Base-by-base conservation (phyloP, 2,329 filamentous ascomycete genomes). In the Bimuria novae-zelandiae region DNA sequence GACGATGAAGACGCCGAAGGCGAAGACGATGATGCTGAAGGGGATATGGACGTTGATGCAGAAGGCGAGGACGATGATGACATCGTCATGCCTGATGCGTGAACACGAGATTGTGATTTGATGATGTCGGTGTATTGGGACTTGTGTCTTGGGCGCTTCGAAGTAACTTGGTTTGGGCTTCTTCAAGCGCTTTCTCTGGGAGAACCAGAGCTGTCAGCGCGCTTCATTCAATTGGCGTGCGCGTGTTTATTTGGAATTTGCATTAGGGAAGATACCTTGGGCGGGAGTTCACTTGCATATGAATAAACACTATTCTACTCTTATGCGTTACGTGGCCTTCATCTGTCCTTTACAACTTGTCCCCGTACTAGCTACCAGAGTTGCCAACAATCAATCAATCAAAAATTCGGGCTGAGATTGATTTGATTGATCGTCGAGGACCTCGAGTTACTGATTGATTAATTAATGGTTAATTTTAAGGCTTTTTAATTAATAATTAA, bases 51-150 rank as follows among this genome's bases (percentile, higher is more conserved):
- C 23, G 44, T 62, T n/a, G 63, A 67, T 46, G 65, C 63, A 5
- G 65, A 64, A 30, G 64, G 63, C 3, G 61, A 63, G 29, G 64
- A 67, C 4, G 64, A 67, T 25, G 67, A 70, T 45, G 67, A 70
- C 49, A 54, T 70, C n/a, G 11, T 65, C 14, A 70, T 70, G 66
- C 61, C 37, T 3, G 59, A 60, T 40, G 58, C 57, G 22, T 70
- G 51, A 44, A 27, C 10, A 60, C 43, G 23, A 14, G 19, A 36
- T 35, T 35, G 30, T 22, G 19, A 8, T 25, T 39, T 48, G 25
- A 10, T 48, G 11, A 6, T 30, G 27, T 32, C 25, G 17, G 8
- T 35, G 19, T 16, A 33, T 30, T 49, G 14, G 36, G 29, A 17
- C 37, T 8, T 35, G 36, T 42, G 29, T 14, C 8, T 29, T 21